Evolutionary conservation across 192 early-diverging fungal species (phyloP), one percentile per base, ranked within the genome.

Genomic region (Umbelopsis isabellina): DNA sequence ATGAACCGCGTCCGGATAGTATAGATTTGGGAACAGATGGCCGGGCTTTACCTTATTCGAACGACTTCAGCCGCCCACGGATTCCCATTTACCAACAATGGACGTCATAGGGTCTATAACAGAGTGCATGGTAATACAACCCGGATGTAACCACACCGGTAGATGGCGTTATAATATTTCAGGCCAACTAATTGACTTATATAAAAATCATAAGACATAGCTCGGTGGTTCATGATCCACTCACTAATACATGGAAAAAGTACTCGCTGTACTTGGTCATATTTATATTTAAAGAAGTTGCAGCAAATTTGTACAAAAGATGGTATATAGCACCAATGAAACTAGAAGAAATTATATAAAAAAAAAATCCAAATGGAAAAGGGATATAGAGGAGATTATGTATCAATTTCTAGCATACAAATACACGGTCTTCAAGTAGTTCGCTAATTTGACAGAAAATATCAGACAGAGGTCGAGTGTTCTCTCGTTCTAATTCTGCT

Each of bases 381-480:
- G 21, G 13, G 25, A 7, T 3, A 27, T 3, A 49, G 1, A 13
- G 6, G 48, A 20, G 18, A 16, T 30, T 30, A 49, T 6, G n/a
- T 21, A 22, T 33, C 9, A 12, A 35, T 16, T 9, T 61, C 55
- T 61, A 61, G 55, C 55, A 61, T 35, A 61, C 55, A 61, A 61
- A 61, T 7, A 18, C 55, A 25, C 33, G 27, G 18, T 61, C 30
- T 35, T 30, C 55, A 61, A 61, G 27, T 13, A 61, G 3, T 61
- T 61, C 55, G 30, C 55, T 61, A 13, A 61, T 61, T 61, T 61
- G 55, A 4, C 55, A 61, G 33, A 61, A 61, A 30, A 61, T 35
- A 30, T 61, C 55, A 18, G 55, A 61, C 0, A 61, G 55, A 8
- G 55, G 55, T 61, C 55, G 25, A 61, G 55, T 61, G 55, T 61